These are phyloP conservation scores for Dictyostelium citrinum DNA, from an alignment of 78 protist genomes.

Conservation along the genomic window DNA sequence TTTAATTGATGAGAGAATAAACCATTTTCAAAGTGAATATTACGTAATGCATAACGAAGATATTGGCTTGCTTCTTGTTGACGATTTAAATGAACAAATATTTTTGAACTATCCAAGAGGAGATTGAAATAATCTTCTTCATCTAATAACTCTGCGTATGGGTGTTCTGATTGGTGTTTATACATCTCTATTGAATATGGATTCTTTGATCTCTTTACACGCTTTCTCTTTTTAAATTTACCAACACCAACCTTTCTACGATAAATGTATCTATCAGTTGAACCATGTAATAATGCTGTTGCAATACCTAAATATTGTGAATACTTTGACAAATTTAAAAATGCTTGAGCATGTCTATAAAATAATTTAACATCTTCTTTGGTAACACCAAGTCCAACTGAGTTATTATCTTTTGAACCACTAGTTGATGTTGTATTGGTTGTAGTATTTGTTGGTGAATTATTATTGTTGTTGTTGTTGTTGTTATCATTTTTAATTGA, in stretches of 20 bases:
- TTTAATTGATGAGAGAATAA: conserved; percentile 39
- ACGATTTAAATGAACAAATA: conserved; percentile 3
- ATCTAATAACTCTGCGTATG: conserved; percentile 41
- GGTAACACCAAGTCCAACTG: not conserved
- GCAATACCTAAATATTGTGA: conserved; percentile 49
- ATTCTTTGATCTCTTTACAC: not conserved
- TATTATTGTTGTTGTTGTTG: not conserved
- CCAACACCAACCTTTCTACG: not conserved
- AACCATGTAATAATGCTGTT: conserved; percentile 52
- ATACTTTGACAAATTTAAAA: not conserved
- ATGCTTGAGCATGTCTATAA: conserved; percentile 5
- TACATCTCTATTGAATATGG: not conserved
- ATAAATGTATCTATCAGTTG: not conserved
- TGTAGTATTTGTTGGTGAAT: not conserved
- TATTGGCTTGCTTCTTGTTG: conserved; percentile 14
- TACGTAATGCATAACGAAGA: conserved; percentile 37
- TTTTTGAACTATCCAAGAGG: conserved; percentile 1
- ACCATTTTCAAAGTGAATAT: not conserved
- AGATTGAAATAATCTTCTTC: conserved; percentile 51
- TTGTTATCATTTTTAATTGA: not conserved
- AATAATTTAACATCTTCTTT: conserved; percentile 3
- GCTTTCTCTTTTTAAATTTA: not conserved
- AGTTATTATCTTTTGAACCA: not conserved
- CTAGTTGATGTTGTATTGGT: not conserved
- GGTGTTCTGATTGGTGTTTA: not conserved